Evolutionary conservation across 1,284 basidiomycete genomes (phyloP), one percentile per base, ranked within the genome.

Genomic region (Wolfiporia cocos): DNA sequence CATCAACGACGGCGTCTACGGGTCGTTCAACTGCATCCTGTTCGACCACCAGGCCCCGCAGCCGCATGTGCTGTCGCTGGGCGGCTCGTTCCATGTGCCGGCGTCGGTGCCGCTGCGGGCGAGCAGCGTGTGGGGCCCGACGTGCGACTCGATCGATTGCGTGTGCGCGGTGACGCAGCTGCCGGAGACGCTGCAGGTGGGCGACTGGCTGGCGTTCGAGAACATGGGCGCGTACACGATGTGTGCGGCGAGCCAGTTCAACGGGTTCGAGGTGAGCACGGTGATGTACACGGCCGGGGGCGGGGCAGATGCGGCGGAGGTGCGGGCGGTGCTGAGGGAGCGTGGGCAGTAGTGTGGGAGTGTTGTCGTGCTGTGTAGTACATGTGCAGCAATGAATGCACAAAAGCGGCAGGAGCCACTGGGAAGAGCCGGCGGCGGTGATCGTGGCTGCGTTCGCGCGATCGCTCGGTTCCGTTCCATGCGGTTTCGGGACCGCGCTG

Each of bases 1-100:
- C 71, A 91, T 96, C 76, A 96, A 94, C 68, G 94, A 96, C 64
- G 94, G 93, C 34, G 91, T 97, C 31, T 99, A 99, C 66, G 94
- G 95, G 41, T 89, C 95, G 17, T 98, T 99, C 78, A 98, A 99
- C 76, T 86, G 82, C 65, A 81, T 85, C 66, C 71, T 87, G 63
- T 88, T 86, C 65, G 78, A 87, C 63, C 85, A 87, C 65, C 83
- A 86, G 58, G 69, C 75, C 50, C 82, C 84, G 33, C 71, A 83
- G 57, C 85, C 85, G 31, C 77, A 80, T 65, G 81, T 84, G 34
- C 68, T 87, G 39, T 62, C 64, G 50, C 55, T 66, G 48, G 51
- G 66, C 49, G 62, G 56, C 23, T 65, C 57, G 49, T 70, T 63
- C 64, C 66, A 53, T 65, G 71, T 80, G 42, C 60, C 74, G 14